Percentiles rank a stretch among this genome's conserved stretches.
Evolutionary conservation across 768 basidiomycete genomes (phyloP).

Genomic region (Rhizopogon vinicolor): DNA sequence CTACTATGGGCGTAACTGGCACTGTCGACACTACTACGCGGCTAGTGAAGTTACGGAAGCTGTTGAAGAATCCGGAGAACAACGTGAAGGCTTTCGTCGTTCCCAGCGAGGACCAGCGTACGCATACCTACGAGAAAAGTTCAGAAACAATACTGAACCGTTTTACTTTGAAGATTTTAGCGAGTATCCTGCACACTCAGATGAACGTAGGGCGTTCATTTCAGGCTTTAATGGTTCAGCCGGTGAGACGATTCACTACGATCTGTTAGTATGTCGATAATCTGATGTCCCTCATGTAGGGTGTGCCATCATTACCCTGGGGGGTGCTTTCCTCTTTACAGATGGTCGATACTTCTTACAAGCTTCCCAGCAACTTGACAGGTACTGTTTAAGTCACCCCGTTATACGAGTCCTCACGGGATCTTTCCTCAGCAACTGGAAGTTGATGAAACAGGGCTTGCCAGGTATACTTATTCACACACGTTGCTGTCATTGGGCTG

Average conservation of each 20-base stretch:
- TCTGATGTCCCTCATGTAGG: slow-evolving; percentile 37
- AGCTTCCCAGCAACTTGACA: slow-evolving; percentile 83
- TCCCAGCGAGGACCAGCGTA: slow-evolving; percentile 92
- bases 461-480: slow-evolving; percentile 44
- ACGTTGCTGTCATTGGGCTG: slow-evolving; percentile 11
- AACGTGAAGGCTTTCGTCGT: slow-evolving; percentile 74
- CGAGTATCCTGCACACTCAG: slow-evolving; percentile 84
- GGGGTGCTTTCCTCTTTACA: slow-evolving; percentile 82
- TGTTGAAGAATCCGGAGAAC: slow-evolving; percentile 56
- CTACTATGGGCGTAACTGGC: slow-evolving; percentile 33
- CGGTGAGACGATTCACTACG: slow-evolving; percentile 39
- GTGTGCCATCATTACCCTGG: slow-evolving; percentile 68
- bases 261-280: not conserved
- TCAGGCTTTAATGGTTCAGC: slow-evolving; percentile 95
- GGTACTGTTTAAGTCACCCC: slow-evolving; percentile 37
- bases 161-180: slow-evolving; percentile 59
- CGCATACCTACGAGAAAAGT: slow-evolving; percentile 20
- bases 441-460: slow-evolving; percentile 86
- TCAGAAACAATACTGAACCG: not conserved
- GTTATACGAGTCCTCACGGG: not conserved
- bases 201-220: slow-evolving; percentile 82
- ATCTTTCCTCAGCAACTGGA: slow-evolving; percentile 67
- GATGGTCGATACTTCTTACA: slow-evolving; percentile 96
- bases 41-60: slow-evolving; percentile 56
- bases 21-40: slow-evolving; percentile 62